Evolutionary conservation across 768 basidiomycete genomes (phyloP).

Genomic region (Tricholoma sp.): DNA sequence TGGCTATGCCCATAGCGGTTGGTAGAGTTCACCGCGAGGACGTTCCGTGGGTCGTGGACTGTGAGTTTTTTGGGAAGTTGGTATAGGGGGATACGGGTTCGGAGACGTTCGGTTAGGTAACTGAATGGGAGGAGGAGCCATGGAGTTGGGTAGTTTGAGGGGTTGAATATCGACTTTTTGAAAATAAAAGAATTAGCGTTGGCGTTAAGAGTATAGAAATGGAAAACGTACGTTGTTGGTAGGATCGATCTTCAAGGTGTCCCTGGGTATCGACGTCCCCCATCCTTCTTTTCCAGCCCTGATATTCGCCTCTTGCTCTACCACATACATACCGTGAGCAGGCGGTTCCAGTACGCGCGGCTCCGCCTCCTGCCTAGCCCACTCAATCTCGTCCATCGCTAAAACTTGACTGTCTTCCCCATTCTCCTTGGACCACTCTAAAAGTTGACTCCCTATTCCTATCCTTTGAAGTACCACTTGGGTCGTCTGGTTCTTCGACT

Average conservation of each 20-base stretch:
- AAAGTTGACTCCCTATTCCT: background rate
- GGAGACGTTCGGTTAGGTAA: conserved; percentile 8
- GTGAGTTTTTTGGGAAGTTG: conserved; percentile 27
- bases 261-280: background rate
- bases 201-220: too few relatives aligned
- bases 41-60: conserved; percentile 40
- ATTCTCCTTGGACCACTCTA: too few relatives aligned
- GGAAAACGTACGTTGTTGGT: background rate
- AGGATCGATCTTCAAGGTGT: too few relatives aligned
- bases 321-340: too few relatives aligned
- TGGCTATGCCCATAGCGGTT: background rate
- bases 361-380: background rate
- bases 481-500: background rate
- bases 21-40: conserved; percentile 17
- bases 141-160: background rate
- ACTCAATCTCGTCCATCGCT: too few relatives aligned
- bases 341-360: background rate
- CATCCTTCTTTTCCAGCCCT: background rate
- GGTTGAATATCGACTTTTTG: background rate
- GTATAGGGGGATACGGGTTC: conserved; percentile 25
- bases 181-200: too few relatives aligned
- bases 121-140: background rate
- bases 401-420: background rate
- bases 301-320: background rate
- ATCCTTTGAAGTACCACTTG: background rate